Base-by-base conservation (phyloP, 1,284 basidiomycete genomes). In the Xerocomus minutiporus region DNA sequence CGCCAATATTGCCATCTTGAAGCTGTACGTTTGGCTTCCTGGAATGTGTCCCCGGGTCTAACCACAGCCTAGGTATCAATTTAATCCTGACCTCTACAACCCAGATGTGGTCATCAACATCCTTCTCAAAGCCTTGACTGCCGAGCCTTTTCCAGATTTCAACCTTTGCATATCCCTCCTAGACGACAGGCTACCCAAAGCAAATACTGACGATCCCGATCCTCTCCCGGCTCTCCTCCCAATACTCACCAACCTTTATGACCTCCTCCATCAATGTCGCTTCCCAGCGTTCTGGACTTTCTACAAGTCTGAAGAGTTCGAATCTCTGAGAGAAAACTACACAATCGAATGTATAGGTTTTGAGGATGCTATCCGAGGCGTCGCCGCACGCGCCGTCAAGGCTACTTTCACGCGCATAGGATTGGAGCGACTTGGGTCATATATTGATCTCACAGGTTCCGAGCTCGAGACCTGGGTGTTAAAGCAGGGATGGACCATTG, bases 61-160 rank as follows among this genome's bases (percentile, higher is more conserved):
- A 62, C 59, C 29, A 5, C 31, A 7, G n/a, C 63, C 57, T 32
- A 97, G 93, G 52, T 97, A 97, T 74, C 95, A 98, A 69, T 97
- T 97, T 76, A 98, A 98, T 75, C 85, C 91, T 17, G 84, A 91
- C 68, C 82, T 96, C 42, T 92, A 92, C 73, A 95, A 95, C 74
- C 86, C 92, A 8, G 92, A 95, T 64, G 89, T 95, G 20, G 88
- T 94, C 61, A 79, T 96, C 72, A 92, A 96, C 76, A 92, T 98
- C 69, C 88, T 98, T 65, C 81, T 94, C 71, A 97, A 97, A 78
- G 82, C 93, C 20, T 81, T 98, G 52, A 85, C 88, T 29, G 81
- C 84, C 2, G 78, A 84, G 34, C 89, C 92, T 38, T 83, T 90
- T 48, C 91, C 94, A 56, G 95, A 98, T 70, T 97, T 95, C 75